A percentile compares a stretch with the other conserved stretches of the same genome.
Conservation (phyloP, 768 basidiomycete genomes). For the Tulasnella calospora region DNA sequence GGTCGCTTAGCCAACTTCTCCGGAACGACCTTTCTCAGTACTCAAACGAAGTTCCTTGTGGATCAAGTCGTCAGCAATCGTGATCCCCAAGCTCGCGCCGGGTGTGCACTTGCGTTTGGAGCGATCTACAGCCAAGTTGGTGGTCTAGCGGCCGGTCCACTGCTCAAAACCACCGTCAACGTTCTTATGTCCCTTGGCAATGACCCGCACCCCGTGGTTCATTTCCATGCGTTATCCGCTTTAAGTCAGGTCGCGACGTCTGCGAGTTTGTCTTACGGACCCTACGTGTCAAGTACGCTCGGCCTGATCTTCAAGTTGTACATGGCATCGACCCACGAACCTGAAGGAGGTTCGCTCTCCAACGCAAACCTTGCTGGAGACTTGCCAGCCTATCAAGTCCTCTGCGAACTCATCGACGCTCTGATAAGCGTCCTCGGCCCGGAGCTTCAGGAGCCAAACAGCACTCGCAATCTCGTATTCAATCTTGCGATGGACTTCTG, state of each 20-base stretch:
- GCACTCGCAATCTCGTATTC: conserved; percentile 73
- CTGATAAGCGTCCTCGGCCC: conserved; percentile 92
- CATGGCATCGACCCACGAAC: conserved; percentile 83
- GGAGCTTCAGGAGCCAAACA: conserved; percentile 82
- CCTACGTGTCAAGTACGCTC: conserved; percentile 81
- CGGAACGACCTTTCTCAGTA: conserved; percentile 76
- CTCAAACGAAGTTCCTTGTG: conserved; percentile 83
- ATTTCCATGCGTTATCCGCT: conserved; percentile 87
- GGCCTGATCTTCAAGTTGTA: conserved; percentile 90
- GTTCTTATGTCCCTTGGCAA: conserved; percentile 91
- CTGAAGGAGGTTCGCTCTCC: conserved; percentile 77
- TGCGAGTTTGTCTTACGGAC: conserved; percentile 85
- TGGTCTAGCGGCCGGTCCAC: conserved; percentile 86
- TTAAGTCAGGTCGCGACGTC: conserved; percentile 83
- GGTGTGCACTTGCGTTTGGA: conserved; percentile 88
- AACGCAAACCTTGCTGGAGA: conserved; percentile 87
- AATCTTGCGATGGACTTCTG: conserved; percentile 83
- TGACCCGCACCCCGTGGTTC: conserved; percentile 94
- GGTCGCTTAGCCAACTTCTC: conserved; percentile 81
- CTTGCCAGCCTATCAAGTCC: conserved; percentile 83
- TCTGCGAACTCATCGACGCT: conserved; percentile 88
- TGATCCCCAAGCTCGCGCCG: conserved; percentile 85
- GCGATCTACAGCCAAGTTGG: conserved; percentile 89
- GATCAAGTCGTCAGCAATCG: conserved; percentile 93
- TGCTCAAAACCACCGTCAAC: conserved; percentile 93